phyloP scores from a whole-genome alignment of 106 monocot species.

The Ottelia alismoides region DNA sequence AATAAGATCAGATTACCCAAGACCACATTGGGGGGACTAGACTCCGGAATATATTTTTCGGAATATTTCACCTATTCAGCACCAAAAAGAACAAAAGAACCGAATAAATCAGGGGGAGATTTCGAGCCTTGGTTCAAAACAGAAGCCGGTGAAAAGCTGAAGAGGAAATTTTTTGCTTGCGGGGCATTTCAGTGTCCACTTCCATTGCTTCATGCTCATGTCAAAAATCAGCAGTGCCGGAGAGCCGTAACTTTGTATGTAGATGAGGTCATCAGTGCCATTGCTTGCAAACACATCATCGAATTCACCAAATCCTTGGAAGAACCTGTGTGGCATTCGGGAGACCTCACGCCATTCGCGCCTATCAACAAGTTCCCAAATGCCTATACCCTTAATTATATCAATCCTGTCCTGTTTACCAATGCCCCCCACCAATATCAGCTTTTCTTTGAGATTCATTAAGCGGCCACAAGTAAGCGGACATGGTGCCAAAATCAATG shows the following conservation, averaged over 20 bases:
- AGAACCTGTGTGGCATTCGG: slow-evolving; percentile 73
- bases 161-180: slow-evolving; percentile 70
- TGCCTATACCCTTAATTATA: slow-evolving; percentile 82
- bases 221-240: slow-evolving; percentile 60
- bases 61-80: too few species aligned
- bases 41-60: too few species aligned
- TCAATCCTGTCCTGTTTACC: slow-evolving; percentile 61
- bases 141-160: slow-evolving; percentile 82
- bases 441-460: slow-evolving; percentile 67
- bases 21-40: too few species aligned
- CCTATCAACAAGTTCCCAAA: slow-evolving; percentile 69
- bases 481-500: slow-evolving; percentile 43
- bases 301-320: slow-evolving; percentile 81
- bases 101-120: slow-evolving; percentile 36
- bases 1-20: too few species aligned
- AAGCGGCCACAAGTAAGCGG: slow-evolving; percentile 74
- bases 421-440: slow-evolving; percentile 90
- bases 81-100: too few species aligned
- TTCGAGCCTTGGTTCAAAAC: slow-evolving; percentile 77
- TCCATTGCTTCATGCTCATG: slow-evolving; percentile 62
- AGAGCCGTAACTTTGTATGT: slow-evolving; percentile 71
- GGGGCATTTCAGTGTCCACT: slow-evolving; percentile 69
- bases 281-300: slow-evolving; percentile 87
- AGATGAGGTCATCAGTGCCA: slow-evolving; percentile 49
- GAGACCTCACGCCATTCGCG: slow-evolving; percentile 57